Percentiles rank a stretch among this genome's conserved stretches.
Evolutionary conservation across 2,329 filamentous ascomycete species (phyloP).

Genomic region (Cytospora piceicola): DNA sequence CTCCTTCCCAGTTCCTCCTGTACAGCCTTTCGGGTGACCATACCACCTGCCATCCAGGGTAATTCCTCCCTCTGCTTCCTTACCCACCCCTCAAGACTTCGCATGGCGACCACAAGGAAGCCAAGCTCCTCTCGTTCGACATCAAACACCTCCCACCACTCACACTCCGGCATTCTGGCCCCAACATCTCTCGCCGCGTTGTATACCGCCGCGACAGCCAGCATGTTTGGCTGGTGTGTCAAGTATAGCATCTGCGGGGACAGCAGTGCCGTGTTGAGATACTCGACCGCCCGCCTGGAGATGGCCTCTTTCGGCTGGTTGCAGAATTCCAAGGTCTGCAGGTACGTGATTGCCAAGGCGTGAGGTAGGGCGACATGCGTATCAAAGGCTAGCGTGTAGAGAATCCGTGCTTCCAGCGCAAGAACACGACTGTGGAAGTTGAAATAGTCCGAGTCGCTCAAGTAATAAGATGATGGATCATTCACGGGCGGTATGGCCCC

Average conservation of each 20-base stretch:
- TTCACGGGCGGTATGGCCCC: slow-evolving; percentile 38
- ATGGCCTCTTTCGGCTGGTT: slow-evolving; percentile 52
- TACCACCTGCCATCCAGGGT: slow-evolving; percentile 50
- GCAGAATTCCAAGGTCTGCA: slow-evolving; percentile 79
- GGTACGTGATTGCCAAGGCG: slow-evolving; percentile 84
- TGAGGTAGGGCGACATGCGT: slow-evolving; percentile 86
- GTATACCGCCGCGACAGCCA: slow-evolving; percentile 90
- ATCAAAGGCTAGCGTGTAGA: slow-evolving; percentile 78
- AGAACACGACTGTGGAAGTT: slow-evolving; percentile 67
- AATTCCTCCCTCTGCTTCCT: slow-evolving; percentile 61
- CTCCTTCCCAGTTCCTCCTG: slow-evolving; percentile 63
- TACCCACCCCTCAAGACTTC: slow-evolving; percentile 75
- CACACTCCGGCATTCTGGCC: slow-evolving; percentile 77
- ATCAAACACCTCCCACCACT: slow-evolving; percentile 99
- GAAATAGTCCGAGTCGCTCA: slow-evolving; percentile 75
- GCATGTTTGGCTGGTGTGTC: slow-evolving; percentile 84
- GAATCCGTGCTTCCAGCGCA: slow-evolving; percentile 74
- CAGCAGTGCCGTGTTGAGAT: slow-evolving; percentile 84
- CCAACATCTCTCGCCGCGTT: slow-evolving; percentile 78
- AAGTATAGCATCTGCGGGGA: slow-evolving; percentile 89
- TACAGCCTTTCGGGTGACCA: slow-evolving; percentile 63
- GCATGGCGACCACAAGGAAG: slow-evolving; percentile 85
- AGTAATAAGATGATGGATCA: slow-evolving; percentile 64
- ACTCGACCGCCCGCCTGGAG: slow-evolving; percentile 68
- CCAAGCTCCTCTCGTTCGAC: slow-evolving; percentile 92